phyloP scores from a whole-genome alignment of 2,329 filamentous ascomycete genomes.

The Diplodia sapinea region DNA sequence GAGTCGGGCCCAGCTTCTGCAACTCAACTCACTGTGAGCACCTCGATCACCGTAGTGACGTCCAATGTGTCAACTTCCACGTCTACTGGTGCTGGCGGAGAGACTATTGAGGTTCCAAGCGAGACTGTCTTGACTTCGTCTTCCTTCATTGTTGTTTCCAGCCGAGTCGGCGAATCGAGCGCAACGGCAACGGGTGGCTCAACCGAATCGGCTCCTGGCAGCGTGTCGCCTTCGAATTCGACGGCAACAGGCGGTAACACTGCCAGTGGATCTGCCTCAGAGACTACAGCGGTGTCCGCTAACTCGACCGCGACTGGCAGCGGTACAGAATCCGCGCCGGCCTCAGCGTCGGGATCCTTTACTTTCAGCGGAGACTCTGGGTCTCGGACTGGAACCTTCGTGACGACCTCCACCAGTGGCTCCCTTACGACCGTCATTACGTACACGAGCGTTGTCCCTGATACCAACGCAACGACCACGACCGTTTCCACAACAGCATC shows the following conservation, averaged over 20 bases:
- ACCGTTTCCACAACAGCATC: not conserved
- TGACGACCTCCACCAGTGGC: not conserved
- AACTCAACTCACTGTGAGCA: slow-evolving; percentile 10
- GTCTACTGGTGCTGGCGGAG: not conserved
- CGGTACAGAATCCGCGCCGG: not conserved
- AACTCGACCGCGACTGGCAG: not conserved
- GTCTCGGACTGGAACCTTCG: not conserved
- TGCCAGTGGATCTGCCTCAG: too few species aligned
- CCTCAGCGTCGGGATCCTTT: not conserved
- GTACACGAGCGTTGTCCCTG: not conserved
- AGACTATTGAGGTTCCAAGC: not conserved
- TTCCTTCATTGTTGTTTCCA: slow-evolving; percentile 16
- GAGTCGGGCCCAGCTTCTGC: slow-evolving; percentile 28
- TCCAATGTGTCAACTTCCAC: not conserved
- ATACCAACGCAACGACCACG: not conserved
- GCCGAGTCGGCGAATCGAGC: slow-evolving; percentile 26
- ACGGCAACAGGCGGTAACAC: too few species aligned
- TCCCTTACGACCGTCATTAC: not conserved
- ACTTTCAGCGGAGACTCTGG: not conserved
- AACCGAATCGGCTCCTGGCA: not conserved
- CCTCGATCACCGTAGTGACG: slow-evolving; percentile 16
- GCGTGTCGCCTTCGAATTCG: too few species aligned
- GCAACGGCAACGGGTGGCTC: slow-evolving; percentile 31
- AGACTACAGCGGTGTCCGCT: too few species aligned
- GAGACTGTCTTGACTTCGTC: not conserved